Base-by-base conservation (phyloP, 345 rosid species). In the Rhizophora apiculata region DNA sequence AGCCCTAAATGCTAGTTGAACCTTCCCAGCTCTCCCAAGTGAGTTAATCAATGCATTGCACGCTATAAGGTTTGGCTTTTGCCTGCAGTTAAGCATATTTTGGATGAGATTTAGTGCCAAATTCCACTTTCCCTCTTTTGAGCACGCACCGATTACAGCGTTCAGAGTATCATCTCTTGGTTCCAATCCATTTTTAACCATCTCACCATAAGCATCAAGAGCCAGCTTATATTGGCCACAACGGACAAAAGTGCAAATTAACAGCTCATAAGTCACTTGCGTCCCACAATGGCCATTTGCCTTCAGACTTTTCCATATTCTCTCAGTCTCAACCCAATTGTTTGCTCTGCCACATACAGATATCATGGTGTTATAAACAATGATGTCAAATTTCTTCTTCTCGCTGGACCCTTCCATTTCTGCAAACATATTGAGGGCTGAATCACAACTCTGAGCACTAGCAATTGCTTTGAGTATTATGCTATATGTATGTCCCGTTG, bases 311-410 rank as follows among this genome's bases (percentile, higher is more conserved):
- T 72, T 78, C 97, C 96, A 91, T 46, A 89, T 48, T 65, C 84
- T 88, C 83, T 86, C 79, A 5, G 89, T 64, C 72, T 83, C 83
- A 60, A 62, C 26, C 89, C 88, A 85, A 20, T 89, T 76, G 31
- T 83, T 76, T 29, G 67, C 68, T 80, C 79, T 79, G 8, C 89
- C 92, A 81, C 92, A 86, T 20, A 91, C 68, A 13, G 96, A 86
- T 70, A 93, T 79, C 67, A 80, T 77, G 0, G 98, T 93, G 74
- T 93, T 93, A 60, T 89, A 93, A 26, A 91, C 84, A 82, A 88
- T 43, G 18, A 80, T 82, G 75, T 93, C 94, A 62, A 89, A 86
- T 60, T 26, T 61, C 61, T 71, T 72, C 64, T 27, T 73, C 64
- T 65, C 80, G 20, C 62, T 76, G 0, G 80, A 75, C 26, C 60